Conservation (phyloP, 441 rosid species). For the Lepidium campestre region DNA sequence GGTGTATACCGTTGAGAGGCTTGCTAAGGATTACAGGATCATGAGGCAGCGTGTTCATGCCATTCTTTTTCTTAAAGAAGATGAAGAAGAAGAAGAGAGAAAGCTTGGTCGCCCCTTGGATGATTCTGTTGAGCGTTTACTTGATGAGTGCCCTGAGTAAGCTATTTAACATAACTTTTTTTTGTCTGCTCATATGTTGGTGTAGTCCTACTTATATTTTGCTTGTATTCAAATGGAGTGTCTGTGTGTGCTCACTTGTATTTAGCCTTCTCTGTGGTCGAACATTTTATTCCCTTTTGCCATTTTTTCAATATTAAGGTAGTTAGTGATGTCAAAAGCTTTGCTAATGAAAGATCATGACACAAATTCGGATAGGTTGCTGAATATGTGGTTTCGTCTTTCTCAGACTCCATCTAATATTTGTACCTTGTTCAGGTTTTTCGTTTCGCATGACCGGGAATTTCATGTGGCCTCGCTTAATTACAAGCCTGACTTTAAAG, state of each 20-base stretch:
- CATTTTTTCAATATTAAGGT: neutral
- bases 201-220: neutral
- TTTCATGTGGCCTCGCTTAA: slow-evolving; percentile 92
- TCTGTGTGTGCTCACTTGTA: neutral
- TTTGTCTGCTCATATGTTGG: neutral
- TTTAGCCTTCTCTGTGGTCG: neutral
- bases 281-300: neutral
- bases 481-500: slow-evolving; percentile 87
- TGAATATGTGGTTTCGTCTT: neutral
- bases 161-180: slow-evolving; percentile 13
- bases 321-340: neutral
- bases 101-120: slow-evolving; percentile 78
- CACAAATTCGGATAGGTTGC: neutral
- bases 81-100: slow-evolving; percentile 83
- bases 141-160: slow-evolving; percentile 84
- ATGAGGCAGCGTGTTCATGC: slow-evolving; percentile 95
- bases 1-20: slow-evolving; percentile 63
- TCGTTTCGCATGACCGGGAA: slow-evolving; percentile 78
- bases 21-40: slow-evolving; percentile 81
- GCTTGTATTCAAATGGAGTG: neutral
- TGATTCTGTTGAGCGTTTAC: slow-evolving; percentile 78
- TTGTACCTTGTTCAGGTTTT: slow-evolving; percentile 45
- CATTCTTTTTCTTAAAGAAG: slow-evolving; percentile 82
- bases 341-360: neutral
- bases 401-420: neutral